Evolutionary conservation across 495 filamentous ascomycete genomes (phyloP).

Genomic region (Aspergillus cristatus): DNA sequence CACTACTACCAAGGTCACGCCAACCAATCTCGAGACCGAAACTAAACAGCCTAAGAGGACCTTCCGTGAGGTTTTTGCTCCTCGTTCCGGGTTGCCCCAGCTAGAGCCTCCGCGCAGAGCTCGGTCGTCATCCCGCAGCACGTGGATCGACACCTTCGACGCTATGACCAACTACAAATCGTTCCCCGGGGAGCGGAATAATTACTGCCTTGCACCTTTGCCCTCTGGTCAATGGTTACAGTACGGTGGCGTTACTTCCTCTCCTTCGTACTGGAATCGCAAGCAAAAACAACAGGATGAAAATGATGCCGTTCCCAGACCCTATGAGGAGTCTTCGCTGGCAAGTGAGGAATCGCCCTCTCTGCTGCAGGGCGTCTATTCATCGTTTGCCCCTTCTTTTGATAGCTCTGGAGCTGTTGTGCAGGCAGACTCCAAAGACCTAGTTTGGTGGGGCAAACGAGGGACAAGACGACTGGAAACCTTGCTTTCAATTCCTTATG

Average conservation of each 20-base stretch:
- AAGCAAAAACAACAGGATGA: conserved; percentile 25
- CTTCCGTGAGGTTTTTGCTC: conserved; percentile 71
- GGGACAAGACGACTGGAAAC: conserved; percentile 53
- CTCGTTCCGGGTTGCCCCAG: conserved; percentile 55
- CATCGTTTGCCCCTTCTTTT: conserved; percentile 74
- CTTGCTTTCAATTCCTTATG: conserved; percentile 33
- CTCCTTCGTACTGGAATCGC: conserved; percentile 33
- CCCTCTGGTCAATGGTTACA: conserved; percentile 36
- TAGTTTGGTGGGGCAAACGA: conserved; percentile 79
- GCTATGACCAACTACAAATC: conserved; percentile 25
- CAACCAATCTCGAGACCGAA: conserved; percentile 36
- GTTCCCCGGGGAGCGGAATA: conserved; percentile 31
- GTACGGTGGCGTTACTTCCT: conserved; percentile 34
- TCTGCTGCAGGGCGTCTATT: conserved; percentile 73
- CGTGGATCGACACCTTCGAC: conserved; percentile 37
- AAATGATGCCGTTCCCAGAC: conserved; percentile 5
- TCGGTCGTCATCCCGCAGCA: conserved; percentile 18
- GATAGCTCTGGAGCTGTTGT: conserved; percentile 72
- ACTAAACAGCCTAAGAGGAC: conserved; percentile 45
- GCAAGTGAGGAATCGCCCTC: conserved; percentile 36
- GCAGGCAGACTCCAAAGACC: conserved; percentile 57
- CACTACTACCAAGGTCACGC: conserved; percentile 56
- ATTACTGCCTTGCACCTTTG: conserved; percentile 31
- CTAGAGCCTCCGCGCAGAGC: conserved; percentile 54
- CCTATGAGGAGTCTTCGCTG: conserved; percentile 23